These are phyloP conservation scores for Solanum verrucosum DNA, from an alignment of 257 asterid genomes.

Conservation along the genomic window DNA sequence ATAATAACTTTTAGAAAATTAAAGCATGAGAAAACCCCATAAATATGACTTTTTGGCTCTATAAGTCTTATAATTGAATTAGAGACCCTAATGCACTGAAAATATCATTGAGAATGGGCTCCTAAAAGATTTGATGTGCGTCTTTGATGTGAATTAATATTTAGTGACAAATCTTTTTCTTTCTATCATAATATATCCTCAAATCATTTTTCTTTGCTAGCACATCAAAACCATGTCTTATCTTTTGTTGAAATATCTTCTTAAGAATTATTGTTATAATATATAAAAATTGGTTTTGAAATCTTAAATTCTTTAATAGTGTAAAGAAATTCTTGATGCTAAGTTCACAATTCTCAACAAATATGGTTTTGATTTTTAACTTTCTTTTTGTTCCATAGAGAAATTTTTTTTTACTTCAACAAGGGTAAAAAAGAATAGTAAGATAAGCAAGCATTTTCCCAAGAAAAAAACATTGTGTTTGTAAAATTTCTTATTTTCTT, in stretches of 20 bases:
- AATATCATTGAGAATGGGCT: background rate
- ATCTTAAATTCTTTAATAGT: background rate
- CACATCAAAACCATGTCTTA: background rate
- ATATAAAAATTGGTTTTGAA: background rate
- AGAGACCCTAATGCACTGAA: background rate
- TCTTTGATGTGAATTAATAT: background rate
- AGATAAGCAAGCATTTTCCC: background rate
- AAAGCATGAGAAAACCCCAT: background rate
- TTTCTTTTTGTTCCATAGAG: background rate
- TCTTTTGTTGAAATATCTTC: background rate
- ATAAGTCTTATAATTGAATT: background rate
- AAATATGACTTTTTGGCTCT: background rate
- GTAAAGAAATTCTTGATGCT: background rate
- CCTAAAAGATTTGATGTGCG: background rate
- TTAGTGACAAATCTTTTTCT: background rate
- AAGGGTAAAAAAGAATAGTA: background rate
- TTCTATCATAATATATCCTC: background rate
- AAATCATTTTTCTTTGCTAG: background rate
- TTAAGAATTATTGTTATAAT: background rate
- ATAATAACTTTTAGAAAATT: background rate
- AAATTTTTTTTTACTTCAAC: background rate
- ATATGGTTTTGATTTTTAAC: background rate
- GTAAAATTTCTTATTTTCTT: background rate
- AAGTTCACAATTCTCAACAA: background rate
- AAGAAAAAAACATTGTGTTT: background rate